These are phyloP conservation scores for Phoenix roebelenii DNA, from an alignment of 176 grass and related monocot species.

Conservation along the genomic window DNA sequence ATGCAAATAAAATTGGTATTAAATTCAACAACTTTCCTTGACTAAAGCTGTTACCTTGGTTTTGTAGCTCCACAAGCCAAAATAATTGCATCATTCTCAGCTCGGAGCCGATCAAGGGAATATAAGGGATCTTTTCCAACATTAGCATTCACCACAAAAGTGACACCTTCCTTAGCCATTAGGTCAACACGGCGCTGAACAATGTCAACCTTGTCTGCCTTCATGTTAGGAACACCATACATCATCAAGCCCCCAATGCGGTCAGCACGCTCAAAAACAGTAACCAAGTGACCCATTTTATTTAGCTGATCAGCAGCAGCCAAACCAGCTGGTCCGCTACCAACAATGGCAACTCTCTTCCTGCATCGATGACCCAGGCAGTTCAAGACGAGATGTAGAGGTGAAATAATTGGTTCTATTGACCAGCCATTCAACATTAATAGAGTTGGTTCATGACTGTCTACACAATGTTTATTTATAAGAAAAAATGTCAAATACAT, in stretches of 20 bases:
- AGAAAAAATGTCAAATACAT: no score
- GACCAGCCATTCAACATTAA: no score
- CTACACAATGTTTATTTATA: no score
- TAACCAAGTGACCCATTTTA: slow-evolving; percentile 96
- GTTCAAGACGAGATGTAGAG: no score
- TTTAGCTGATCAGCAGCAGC: slow-evolving; percentile 95
- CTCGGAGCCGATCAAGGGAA: slow-evolving; percentile 54
- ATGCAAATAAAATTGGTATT: no score
- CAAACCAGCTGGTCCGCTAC: slow-evolving; percentile 84
- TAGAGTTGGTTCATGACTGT: no score
- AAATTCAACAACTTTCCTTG: no score
- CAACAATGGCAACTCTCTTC: slow-evolving; percentile 88
- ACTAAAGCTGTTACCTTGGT: slow-evolving; percentile 42
- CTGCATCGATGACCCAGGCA: slow-evolving; percentile 30
- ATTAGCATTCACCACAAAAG: slow-evolving; percentile 81
- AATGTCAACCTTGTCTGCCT: slow-evolving; percentile 72
- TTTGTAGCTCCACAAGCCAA: slow-evolving; percentile 93
- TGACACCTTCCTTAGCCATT: slow-evolving; percentile 85
- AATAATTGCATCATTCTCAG: slow-evolving; percentile 68
- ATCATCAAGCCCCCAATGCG: slow-evolving; percentile 97
- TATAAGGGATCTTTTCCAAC: slow-evolving; percentile 64
- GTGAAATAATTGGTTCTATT: no score
- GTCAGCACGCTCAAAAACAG: slow-evolving; percentile 90
- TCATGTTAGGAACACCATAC: slow-evolving; percentile 99
- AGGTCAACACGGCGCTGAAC: slow-evolving; percentile 92